Percentiles rank a stretch among this genome's conserved stretches.
phyloP scores from a whole-genome alignment of 306 rosid genomes.

The Ammopiptanthus mongolicus region DNA sequence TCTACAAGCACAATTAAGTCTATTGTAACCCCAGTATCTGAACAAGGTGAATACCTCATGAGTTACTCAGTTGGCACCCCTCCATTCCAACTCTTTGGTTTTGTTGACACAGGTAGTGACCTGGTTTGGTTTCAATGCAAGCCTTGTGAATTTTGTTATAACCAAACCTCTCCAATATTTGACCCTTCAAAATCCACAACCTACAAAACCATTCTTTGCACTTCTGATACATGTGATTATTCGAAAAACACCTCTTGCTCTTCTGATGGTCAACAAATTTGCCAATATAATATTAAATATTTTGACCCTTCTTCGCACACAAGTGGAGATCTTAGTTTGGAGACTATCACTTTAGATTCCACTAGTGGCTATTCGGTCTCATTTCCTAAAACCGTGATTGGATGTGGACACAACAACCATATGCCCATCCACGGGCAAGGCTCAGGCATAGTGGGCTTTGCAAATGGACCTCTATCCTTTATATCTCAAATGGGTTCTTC shows the following conservation, averaged over 20 bases:
- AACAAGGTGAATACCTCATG: constrained; percentile 34
- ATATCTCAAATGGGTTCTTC: constrained; percentile 28
- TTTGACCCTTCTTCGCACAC: constrained; percentile 29
- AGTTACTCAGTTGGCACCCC: constrained; percentile 39
- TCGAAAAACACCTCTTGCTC: background rate
- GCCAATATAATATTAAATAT: constrained; percentile 11
- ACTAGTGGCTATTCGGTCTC: background rate
- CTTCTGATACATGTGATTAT: background rate
- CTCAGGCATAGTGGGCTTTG: constrained; percentile 48
- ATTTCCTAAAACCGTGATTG: constrained; percentile 23
- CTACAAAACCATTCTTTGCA: background rate
- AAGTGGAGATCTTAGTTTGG: constrained; percentile 22
- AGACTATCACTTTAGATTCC: constrained; percentile 33
- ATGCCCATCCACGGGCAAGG: background rate
- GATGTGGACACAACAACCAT: constrained; percentile 30
- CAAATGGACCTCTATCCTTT: constrained; percentile 27
- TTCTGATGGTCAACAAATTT: background rate
- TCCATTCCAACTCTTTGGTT: constrained; percentile 12
- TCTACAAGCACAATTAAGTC: background rate
- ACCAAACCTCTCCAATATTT: constrained; percentile 30
- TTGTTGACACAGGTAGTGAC: constrained; percentile 52
- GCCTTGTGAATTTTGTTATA: constrained; percentile 36
- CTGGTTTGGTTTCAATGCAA: constrained; percentile 47
- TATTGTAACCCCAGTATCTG: background rate
- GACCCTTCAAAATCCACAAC: constrained; percentile 29